A percentile compares a stretch with the other conserved stretches of the same genome.
Conservation (phyloP, 2,329 filamentous ascomycete genomes). For the Colletotrichum limetticola region DNA sequence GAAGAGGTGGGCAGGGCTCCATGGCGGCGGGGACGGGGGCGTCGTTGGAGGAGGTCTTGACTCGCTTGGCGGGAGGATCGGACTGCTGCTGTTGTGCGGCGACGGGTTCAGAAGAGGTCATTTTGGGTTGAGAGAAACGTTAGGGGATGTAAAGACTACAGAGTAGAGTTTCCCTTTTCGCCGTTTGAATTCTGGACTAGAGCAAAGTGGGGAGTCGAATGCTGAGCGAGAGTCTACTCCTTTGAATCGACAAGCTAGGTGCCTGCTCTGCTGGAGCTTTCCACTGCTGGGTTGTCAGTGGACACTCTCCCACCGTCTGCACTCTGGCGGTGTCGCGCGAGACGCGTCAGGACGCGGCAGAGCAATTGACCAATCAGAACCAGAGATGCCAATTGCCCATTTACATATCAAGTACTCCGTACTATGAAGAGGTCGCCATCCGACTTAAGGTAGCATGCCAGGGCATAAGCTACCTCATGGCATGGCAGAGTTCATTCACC, state of each 20-base stretch:
- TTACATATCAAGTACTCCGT: background rate
- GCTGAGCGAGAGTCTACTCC: background rate
- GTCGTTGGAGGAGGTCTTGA: slow-evolving; percentile 66
- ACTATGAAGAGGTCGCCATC: background rate
- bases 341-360: slow-evolving; percentile 22
- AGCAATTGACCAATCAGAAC: slow-evolving; percentile 30
- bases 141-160: background rate
- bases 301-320: background rate
- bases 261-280: slow-evolving; percentile 12
- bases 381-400: background rate
- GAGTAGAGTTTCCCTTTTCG: background rate
- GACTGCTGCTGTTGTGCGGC: slow-evolving; percentile 63
- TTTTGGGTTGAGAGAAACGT: slow-evolving; percentile 38
- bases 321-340: slow-evolving; percentile 27
- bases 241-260: background rate
- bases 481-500: background rate
- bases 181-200: background rate
- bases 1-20: slow-evolving; percentile 68
- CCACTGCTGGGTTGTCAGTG: background rate
- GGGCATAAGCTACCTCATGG: background rate
- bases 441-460: background rate
- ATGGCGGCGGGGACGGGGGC: slow-evolving; percentile 47
- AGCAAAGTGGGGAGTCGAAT: background rate
- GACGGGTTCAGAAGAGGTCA: slow-evolving; percentile 45
- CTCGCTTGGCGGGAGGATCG: slow-evolving; percentile 78